Conservation (phyloP, 2,329 filamentous ascomycete genomes). For the Cladophialophora carrionii region DNA sequence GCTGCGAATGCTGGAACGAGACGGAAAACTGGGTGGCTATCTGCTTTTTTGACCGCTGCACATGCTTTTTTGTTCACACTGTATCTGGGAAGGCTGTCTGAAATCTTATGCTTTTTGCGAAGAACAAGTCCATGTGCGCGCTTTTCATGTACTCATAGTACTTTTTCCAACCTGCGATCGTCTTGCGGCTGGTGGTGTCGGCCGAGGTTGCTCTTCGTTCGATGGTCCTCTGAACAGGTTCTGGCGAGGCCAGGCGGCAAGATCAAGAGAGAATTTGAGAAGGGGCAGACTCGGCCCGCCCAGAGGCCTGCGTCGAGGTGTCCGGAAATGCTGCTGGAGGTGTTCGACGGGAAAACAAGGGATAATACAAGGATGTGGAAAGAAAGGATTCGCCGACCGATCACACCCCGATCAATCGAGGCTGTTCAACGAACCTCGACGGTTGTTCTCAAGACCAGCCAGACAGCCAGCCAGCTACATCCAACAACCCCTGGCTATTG, state of each 20-base stretch:
- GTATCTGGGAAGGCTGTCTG: constrained; percentile 30
- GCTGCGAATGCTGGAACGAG: constrained; percentile 29
- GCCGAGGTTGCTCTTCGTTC: neutral
- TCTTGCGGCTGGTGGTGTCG: neutral
- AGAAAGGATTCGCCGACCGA: neutral
- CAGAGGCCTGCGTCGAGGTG: neutral
- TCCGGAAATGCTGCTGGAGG: neutral
- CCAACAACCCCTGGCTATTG: neutral
- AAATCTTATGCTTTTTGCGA: constrained; percentile 17
- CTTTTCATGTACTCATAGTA: constrained; percentile 27
- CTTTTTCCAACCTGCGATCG: constrained; percentile 1
- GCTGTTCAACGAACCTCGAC: neutral
- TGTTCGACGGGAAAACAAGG: neutral
- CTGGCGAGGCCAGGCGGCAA: too few species aligned
- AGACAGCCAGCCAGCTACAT: neutral
- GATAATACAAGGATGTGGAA: neutral
- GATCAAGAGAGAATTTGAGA: neutral
- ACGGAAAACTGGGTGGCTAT: constrained; percentile 34
- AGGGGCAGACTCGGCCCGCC: neutral
- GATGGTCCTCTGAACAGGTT: neutral
- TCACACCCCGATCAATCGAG: neutral
- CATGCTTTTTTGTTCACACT: constrained; percentile 15
- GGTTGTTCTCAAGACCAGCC: neutral
- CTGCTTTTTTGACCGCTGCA: constrained; percentile 5
- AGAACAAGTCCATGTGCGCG: constrained; percentile 7